Evolutionary conservation across 2,329 filamentous ascomycete species (phyloP).

Genomic region (Pseudomassariella vexata): DNA sequence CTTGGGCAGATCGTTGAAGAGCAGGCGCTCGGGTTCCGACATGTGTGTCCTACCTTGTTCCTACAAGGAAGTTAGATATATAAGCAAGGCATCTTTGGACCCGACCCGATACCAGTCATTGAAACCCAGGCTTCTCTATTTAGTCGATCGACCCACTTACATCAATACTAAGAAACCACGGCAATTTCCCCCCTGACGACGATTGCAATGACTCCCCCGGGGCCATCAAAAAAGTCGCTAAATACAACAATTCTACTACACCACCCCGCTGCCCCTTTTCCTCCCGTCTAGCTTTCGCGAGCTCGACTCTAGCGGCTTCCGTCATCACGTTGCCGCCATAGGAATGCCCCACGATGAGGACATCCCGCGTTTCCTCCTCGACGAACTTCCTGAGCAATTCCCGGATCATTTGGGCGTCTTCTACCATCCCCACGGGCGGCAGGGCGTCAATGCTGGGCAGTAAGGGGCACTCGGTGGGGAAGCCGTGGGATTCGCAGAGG

Average conservation of each 20-base stretch:
- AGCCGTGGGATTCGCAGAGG: not conserved
- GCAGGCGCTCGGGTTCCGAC: not conserved
- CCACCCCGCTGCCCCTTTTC: not conserved
- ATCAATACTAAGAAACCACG: not conserved
- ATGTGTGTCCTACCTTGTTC: not conserved
- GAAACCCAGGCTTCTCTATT: too few species aligned
- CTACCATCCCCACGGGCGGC: not conserved
- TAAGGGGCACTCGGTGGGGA: not conserved
- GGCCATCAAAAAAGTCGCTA: not conserved
- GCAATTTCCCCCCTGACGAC: not conserved
- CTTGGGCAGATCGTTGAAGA: not conserved
- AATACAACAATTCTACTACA: not conserved
- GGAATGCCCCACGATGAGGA: too few species aligned
- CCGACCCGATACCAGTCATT: too few species aligned
- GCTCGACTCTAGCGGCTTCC: not conserved
- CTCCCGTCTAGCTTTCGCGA: not conserved
- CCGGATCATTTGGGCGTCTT: not conserved
- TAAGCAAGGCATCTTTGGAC: not conserved
- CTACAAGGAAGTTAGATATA: not conserved
- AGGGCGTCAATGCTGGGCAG: not conserved
- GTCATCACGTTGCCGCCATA: not conserved
- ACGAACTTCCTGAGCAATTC: not conserved
- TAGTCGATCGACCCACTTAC: too few species aligned
- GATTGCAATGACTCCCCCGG: not conserved
- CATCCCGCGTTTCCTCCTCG: not conserved